Percentiles rank a stretch among this genome's conserved stretches.
Conservation (phyloP, 2,329 filamentous ascomycete genomes). For the Scytalidium lignicola region DNA sequence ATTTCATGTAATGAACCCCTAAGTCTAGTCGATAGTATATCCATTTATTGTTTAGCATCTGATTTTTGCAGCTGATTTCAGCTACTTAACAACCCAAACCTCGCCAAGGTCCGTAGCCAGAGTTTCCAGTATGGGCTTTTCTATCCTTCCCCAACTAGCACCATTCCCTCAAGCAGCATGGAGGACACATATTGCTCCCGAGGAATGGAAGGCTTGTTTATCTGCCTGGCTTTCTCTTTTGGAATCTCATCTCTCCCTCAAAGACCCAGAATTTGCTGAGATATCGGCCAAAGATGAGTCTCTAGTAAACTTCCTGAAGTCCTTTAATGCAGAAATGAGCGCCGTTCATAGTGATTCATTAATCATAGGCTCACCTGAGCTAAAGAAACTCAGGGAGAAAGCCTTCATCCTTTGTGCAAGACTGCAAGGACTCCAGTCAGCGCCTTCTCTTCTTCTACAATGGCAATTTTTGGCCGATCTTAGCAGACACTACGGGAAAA, state of each 20-base stretch:
- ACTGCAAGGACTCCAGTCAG: slow-evolving; percentile 41
- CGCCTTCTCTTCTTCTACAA: slow-evolving; percentile 45
- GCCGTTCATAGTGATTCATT: slow-evolving; percentile 19
- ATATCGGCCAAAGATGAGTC: slow-evolving; percentile 52
- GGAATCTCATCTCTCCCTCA: slow-evolving; percentile 57
- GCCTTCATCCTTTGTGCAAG: slow-evolving; percentile 61
- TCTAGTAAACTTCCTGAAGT: slow-evolving; percentile 57
- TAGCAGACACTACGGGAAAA: slow-evolving; percentile 61
- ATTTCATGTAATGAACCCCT: too few relatives aligned
- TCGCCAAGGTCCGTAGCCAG: background rate
- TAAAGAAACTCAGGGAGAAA: slow-evolving; percentile 51
- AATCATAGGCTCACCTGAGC: slow-evolving; percentile 25
- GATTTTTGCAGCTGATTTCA: too few relatives aligned
- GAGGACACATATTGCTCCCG: slow-evolving; percentile 57
- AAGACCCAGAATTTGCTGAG: slow-evolving; percentile 49
- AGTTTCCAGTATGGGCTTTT: slow-evolving; percentile 29
- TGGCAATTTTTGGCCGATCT: slow-evolving; percentile 68
- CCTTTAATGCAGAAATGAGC: slow-evolving; percentile 57
- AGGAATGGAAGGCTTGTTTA: slow-evolving; percentile 74
- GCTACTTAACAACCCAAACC: background rate
- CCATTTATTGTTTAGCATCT: background rate
- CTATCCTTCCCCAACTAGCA: slow-evolving; percentile 64
- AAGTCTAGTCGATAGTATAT: slow-evolving; percentile 4
- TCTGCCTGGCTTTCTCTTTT: slow-evolving; percentile 70
- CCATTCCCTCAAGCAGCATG: slow-evolving; percentile 68